Evolutionary conservation across 106 monocot species (phyloP).

Genomic region (Cymbidium sinense): DNA sequence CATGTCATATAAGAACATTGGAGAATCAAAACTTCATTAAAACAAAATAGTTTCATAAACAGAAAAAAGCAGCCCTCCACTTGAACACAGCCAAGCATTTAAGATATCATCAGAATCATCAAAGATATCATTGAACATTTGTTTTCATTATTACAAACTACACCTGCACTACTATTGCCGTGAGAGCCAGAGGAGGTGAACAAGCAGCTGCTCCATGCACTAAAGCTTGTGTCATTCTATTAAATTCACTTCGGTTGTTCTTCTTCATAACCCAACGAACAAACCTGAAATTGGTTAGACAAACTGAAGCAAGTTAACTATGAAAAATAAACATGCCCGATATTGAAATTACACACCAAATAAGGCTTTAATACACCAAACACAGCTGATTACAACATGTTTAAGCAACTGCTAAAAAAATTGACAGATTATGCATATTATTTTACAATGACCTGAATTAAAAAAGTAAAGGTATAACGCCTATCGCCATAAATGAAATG

Average conservation of each 20-base stretch:
- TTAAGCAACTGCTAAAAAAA: background rate
- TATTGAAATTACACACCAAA: background rate
- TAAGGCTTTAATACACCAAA: background rate
- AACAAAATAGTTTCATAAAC: background rate
- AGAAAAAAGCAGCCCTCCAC: background rate
- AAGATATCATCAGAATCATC: background rate
- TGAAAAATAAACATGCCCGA: background rate
- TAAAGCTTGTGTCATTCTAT: slow-evolving; percentile 48
- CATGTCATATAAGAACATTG: background rate
- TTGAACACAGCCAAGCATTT: background rate
- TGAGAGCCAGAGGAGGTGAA: slow-evolving; percentile 79
- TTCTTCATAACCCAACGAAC: slow-evolving; percentile 51
- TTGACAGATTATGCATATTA: background rate
- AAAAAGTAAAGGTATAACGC: background rate
- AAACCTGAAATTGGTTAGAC: slow-evolving; percentile 43
- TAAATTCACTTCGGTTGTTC: slow-evolving; percentile 58
- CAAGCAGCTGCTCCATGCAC: slow-evolving; percentile 51
- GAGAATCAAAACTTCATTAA: background rate
- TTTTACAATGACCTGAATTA: background rate
- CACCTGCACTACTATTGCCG: slow-evolving; percentile 79
- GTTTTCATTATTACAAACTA: background rate
- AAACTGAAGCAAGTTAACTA: background rate
- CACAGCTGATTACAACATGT: background rate
- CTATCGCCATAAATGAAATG: background rate
- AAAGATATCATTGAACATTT: background rate